Base-by-base conservation (phyloP, 495 filamentous ascomycete species). In the Beverwykella pulmonaria region DNA sequence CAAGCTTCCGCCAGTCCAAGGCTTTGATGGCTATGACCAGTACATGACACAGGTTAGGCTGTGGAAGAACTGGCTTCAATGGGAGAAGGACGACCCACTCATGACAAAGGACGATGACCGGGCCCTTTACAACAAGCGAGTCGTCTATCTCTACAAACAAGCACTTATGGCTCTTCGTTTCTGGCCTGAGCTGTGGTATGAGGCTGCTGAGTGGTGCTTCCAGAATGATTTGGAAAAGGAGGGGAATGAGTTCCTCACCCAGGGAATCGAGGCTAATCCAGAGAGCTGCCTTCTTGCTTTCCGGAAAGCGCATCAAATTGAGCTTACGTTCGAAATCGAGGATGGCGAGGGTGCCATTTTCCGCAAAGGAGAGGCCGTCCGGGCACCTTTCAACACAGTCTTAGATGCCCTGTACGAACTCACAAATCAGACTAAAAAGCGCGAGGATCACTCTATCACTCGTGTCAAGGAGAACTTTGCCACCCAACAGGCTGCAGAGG, bases 101-200 rank as follows among this genome's bases (percentile, higher is more conserved):
- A 89, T 95, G 58, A 74, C 98, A 15, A 90, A 84, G 74, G 87
- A 86, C 27, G 92, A 97, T 19, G 92, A 97, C 68, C 75, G 79
- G 7, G 79, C 83, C 32, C 82, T 86, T 0, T 95, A 88, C 78
- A 88, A 87, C 65, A 80, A 84, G 59, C 88, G 94, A 23, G 83
- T 97, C 59, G 72, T 96, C 25, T 94, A 93, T 76, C 89, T 90
- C 62, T 98, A 95, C 80, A 93, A 93, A 78, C 93, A 97, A 75
- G 90, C 94, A 29, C 79, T 94, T 39, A 97, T 97, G 92, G 89
- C 92, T 9, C 78, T 98, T 64, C 84, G 92, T 58, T 98, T 97
- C 73, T 90, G 92, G 82, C 94, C 95, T 1, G 90, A 93, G 74
- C 86, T 97, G 67, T 98, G 94, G 94, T 93, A 90, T 68, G 92